These are phyloP conservation scores for Moesziomyces sp. DNA, from an alignment of 1,284 basidiomycete genomes.

Conservation along the genomic window DNA sequence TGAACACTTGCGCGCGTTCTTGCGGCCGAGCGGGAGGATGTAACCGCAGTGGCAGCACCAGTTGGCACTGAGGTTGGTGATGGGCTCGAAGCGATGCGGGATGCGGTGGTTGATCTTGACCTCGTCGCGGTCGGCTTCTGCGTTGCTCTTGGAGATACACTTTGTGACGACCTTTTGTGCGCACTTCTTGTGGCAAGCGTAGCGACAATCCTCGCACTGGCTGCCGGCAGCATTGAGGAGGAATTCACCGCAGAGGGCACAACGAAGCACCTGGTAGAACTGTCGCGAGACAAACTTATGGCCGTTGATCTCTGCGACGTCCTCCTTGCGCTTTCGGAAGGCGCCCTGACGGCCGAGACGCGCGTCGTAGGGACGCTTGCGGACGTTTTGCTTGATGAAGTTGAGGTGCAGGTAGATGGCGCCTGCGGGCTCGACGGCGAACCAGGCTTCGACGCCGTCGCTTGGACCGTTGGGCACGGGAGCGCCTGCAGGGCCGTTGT, in stretches of 20 bases:
- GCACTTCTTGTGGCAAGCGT: slow-evolving; percentile 97
- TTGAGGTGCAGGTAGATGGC: slow-evolving; percentile 73
- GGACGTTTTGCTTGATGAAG: slow-evolving; percentile 72
- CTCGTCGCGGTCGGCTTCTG: slow-evolving; percentile 88
- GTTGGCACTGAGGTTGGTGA: slow-evolving; percentile 96
- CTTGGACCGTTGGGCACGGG: slow-evolving; percentile 51
- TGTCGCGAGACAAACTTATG: slow-evolving; percentile 97
- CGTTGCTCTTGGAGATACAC: slow-evolving; percentile 96
- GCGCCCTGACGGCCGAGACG: slow-evolving; percentile 95
- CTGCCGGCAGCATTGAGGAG: slow-evolving; percentile 95
- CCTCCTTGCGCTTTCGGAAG: slow-evolving; percentile 95
- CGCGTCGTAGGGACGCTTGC: slow-evolving; percentile 89
- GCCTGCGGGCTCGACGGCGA: slow-evolving; percentile 96
- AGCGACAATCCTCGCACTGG: slow-evolving; percentile 99
- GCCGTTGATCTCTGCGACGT: slow-evolving; percentile 99
- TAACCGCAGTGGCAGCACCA: slow-evolving; percentile 99
- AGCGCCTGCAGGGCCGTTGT: slow-evolving; percentile 54
- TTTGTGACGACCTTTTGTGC: slow-evolving; percentile 99
- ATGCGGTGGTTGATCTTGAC: slow-evolving; percentile 99
- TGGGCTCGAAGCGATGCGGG: slow-evolving; percentile 95
- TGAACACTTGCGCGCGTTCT: slow-evolving; percentile 93
- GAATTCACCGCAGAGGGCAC: slow-evolving; percentile 97
- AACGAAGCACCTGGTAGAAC: slow-evolving; percentile 96
- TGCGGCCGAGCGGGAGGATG: slow-evolving; percentile 95
- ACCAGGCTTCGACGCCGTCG: slow-evolving; percentile 96